Conservation (phyloP, 192 early-diverging fungal genomes). For the Coemansia biformis region DNA sequence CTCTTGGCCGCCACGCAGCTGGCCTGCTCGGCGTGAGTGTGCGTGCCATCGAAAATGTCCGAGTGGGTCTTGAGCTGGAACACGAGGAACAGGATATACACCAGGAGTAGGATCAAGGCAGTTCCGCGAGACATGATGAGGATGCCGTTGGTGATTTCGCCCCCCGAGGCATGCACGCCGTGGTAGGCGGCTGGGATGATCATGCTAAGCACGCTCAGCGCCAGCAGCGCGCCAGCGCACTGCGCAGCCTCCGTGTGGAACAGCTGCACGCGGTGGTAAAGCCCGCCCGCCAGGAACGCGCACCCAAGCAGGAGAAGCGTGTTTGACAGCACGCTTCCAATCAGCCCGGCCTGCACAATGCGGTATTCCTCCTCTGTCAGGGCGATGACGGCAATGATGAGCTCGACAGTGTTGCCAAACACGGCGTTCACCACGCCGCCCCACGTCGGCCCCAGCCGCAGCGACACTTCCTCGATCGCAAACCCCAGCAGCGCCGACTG, state of each 20-base stretch:
- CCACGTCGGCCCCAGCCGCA: conserved; percentile 62
- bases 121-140: conserved; percentile 61
- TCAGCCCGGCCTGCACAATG: conserved; percentile 69
- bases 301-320: conserved; percentile 83
- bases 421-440: conserved; percentile 64
- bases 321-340: conserved; percentile 91
- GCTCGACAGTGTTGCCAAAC: conserved; percentile 69
- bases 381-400: conserved; percentile 55
- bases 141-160: conserved; percentile 52
- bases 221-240: conserved; percentile 62
- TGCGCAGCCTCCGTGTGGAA: conserved; percentile 70
- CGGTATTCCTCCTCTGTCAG: conserved; percentile 57
- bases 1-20: background rate
- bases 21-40: conserved; percentile 1
- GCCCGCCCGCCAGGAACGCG: conserved; percentile 80
- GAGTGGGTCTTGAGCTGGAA: conserved; percentile 88
- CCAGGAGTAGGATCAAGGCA: conserved; percentile 60
- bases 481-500: conserved; percentile 84
- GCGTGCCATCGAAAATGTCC: conserved; percentile 44
- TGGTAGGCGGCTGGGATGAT: conserved; percentile 68
- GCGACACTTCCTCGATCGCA: conserved; percentile 77
- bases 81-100: conserved; percentile 64
- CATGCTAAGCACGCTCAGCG: conserved; percentile 60
- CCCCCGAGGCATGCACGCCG: conserved; percentile 45
- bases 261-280: conserved; percentile 57